phyloP scores from a whole-genome alignment of 371 early-diverging fungal genomes.

The Lichtheimia corymbifera region DNA sequence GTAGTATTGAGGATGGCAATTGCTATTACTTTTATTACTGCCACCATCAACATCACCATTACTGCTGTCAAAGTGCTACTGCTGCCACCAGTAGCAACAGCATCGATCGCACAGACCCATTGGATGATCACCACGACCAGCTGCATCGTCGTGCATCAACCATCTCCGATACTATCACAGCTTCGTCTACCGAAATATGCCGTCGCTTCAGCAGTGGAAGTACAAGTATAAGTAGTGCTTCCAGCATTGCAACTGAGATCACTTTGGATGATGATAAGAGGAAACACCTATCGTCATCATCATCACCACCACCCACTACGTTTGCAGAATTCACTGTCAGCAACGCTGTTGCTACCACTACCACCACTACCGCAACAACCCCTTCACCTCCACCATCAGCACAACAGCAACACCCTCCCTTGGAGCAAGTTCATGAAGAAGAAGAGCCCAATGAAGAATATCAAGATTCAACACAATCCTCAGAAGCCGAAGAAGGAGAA shows the following conservation, averaged over 20 bases:
- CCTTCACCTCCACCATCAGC: neutral
- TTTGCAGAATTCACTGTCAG: neutral
- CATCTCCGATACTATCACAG: slow-evolving; percentile 18
- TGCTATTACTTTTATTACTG: neutral
- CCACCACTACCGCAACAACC: neutral
- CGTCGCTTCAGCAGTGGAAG: slow-evolving; percentile 26
- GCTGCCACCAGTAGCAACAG: slow-evolving; percentile 2
- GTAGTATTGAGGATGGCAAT: neutral
- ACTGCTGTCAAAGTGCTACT: slow-evolving; percentile 3
- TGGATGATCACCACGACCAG: slow-evolving; percentile 7
- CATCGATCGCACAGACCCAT: slow-evolving; percentile 16
- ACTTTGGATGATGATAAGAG: no score
- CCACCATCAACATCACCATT: slow-evolving; percentile 8
- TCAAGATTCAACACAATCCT: neutral
- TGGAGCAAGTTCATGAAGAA: neutral
- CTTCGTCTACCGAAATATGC: slow-evolving; percentile 13
- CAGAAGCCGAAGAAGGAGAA: slow-evolving; percentile 2
- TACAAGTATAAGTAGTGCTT: slow-evolving; percentile 13
- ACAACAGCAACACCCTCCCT: neutral
- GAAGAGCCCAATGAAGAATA: slow-evolving; percentile 9
- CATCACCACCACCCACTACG: slow-evolving; percentile 3
- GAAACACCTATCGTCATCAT: neutral
- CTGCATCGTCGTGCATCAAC: slow-evolving; percentile 26
- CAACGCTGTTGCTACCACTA: neutral
- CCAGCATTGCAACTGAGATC: slow-evolving; percentile 8